Evolutionary conservation across 2,329 filamentous ascomycete species (phyloP).

Genomic region (Grosmannia serpens): DNA sequence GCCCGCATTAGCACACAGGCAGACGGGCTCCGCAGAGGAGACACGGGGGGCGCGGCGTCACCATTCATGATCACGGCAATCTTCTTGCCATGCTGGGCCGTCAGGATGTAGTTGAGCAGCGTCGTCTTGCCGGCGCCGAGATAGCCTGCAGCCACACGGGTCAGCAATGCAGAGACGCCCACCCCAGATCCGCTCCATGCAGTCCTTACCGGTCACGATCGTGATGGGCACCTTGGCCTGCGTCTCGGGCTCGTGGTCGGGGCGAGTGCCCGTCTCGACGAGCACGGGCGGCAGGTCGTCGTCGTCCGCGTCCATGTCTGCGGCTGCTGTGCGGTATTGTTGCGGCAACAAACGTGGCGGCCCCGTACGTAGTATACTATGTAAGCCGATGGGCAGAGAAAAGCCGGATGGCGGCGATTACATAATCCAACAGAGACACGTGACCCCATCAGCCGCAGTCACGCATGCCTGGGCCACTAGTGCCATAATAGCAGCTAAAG

Average conservation of each 20-base stretch:
- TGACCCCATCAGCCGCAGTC: no score
- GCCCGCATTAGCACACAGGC: neutral
- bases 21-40: neutral
- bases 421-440: no score
- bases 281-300: slow-evolving; percentile 54
- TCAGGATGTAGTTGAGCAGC: slow-evolving; percentile 88
- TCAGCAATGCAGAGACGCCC: neutral
- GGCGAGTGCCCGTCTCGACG: slow-evolving; percentile 31
- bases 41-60: slow-evolving; percentile 10
- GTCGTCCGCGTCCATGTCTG: slow-evolving; percentile 56
- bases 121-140: slow-evolving; percentile 94
- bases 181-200: neutral
- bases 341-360: no score
- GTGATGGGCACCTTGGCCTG: slow-evolving; percentile 67
- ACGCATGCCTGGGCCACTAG: no score
- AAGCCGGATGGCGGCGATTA: no score
- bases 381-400: no score
- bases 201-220: slow-evolving; percentile 59
- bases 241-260: slow-evolving; percentile 28
- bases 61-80: slow-evolving; percentile 97
- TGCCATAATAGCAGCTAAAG: no score
- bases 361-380: no score
- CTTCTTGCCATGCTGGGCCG: slow-evolving; percentile 90
- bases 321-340: no score
- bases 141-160: slow-evolving; percentile 46